These are phyloP conservation scores for Globisporangium orthogonon DNA, from an alignment of 352 stramenopile genomes.

Conservation along the genomic window DNA sequence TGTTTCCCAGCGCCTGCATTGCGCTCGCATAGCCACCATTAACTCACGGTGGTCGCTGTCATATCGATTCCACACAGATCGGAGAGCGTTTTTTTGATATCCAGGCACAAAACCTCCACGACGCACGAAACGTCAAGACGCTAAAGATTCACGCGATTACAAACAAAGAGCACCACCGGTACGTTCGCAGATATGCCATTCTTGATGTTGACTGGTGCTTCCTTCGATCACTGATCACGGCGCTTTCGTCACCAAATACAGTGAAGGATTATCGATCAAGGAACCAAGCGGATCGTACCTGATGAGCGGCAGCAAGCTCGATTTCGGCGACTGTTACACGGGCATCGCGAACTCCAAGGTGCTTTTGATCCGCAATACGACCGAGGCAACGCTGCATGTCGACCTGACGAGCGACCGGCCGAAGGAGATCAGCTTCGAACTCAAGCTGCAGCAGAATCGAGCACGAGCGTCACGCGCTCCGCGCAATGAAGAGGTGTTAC, in stretches of 20 bases:
- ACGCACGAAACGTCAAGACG: constrained; percentile 83
- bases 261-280: constrained; percentile 84
- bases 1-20: background rate
- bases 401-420: constrained; percentile 80
- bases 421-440: constrained; percentile 87
- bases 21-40: background rate
- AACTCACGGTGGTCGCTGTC: constrained; percentile 2
- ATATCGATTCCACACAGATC: constrained; percentile 28
- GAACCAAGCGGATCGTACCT: constrained; percentile 76
- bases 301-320: constrained; percentile 82
- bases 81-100: constrained; percentile 86
- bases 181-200: constrained; percentile 4
- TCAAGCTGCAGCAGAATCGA: constrained; percentile 78
- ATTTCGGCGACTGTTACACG: constrained; percentile 88
- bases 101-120: constrained; percentile 81
- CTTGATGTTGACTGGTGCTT: background rate
- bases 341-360: constrained; percentile 79
- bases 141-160: constrained; percentile 82
- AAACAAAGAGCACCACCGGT: constrained; percentile 87
- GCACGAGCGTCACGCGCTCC: constrained; percentile 44
- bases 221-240: background rate
- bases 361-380: constrained; percentile 82
- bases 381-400: constrained; percentile 75
- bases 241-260: constrained; percentile 11
- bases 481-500: constrained; percentile 52